These are phyloP conservation scores for Nakazawaea ernobii DNA, from an alignment of 805 yeast species.

Conservation along the genomic window DNA sequence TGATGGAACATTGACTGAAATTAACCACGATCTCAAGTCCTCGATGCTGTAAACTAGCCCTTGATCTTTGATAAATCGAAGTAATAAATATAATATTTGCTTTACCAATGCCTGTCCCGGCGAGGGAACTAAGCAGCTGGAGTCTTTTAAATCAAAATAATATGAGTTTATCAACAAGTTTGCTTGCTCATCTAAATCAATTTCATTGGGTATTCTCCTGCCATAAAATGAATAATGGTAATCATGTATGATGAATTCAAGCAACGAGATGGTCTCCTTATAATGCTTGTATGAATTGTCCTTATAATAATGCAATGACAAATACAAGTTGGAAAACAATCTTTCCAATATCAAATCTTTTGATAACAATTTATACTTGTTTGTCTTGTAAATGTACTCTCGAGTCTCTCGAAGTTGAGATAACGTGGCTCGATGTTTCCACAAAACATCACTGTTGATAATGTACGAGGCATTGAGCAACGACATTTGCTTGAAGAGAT, in stretches of 20 bases:
- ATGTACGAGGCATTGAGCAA: not conserved
- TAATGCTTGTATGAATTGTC: not conserved
- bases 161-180: not conserved
- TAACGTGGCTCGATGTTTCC: not conserved
- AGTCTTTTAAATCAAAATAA: not conserved
- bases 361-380: not conserved
- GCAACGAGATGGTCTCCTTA: too few relatives aligned
- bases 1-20: not conserved
- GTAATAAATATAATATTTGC: not conserved
- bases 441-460: not conserved
- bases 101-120: not conserved
- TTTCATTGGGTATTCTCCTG: not conserved
- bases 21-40: not conserved
- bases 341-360: not conserved
- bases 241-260: not conserved
- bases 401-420: not conserved
- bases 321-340: not conserved
- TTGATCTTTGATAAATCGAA: not conserved
- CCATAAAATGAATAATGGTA: not conserved
- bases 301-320: constrained; percentile 1
- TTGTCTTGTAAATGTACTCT: not conserved
- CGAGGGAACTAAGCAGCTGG: not conserved
- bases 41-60: not conserved
- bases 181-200: not conserved
- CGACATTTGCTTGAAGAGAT: not conserved